Evolutionary conservation across 192 early-diverging fungal species (phyloP), one percentile per base, ranked within the genome.

Genomic region (Coemansia sp.): DNA sequence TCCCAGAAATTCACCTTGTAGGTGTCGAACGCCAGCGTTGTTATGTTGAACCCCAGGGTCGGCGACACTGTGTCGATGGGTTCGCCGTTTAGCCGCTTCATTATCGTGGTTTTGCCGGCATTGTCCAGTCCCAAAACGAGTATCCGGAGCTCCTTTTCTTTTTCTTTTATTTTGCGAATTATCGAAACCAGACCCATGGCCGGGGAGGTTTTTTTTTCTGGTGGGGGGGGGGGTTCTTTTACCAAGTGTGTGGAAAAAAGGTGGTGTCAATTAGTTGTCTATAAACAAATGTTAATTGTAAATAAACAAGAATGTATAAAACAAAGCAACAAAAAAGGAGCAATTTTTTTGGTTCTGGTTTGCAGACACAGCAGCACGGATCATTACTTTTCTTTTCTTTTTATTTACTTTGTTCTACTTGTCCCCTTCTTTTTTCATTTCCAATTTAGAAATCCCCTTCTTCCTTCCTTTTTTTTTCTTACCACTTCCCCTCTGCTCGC

Each of bases 171-270:
- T 73, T 99, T 99, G 62, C 88, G 88, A 35, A 99, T 82, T 64
- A 99, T 95, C 45, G 95, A 95, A 35, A 96, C 78, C 30, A 99
- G 82, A 14, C 97, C 97, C 97, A 99, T 98, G n/a, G n/a, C n/a
- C n/a, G n/a, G n/a, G n/a, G n/a, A n/a, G n/a, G n/a, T n/a, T n/a
- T n/a, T n/a, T n/a, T n/a, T n/a, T n/a, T n/a, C n/a, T n/a, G n/a
- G n/a, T n/a, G n/a, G n/a, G n/a, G n/a, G n/a, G n/a, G n/a, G n/a
- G n/a, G n/a, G n/a, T n/a, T n/a, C n/a, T n/a, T n/a, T n/a, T n/a
- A n/a, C n/a, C n/a, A n/a, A n/a, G n/a, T n/a, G n/a, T n/a, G n/a
- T n/a, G n/a, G n/a, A n/a, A n/a, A n/a, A n/a, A n/a, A n/a, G n/a
- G n/a, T n/a, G n/a, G n/a, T n/a, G n/a, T n/a, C n/a, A n/a, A n/a